These are phyloP conservation scores for Nicotiana tomentosiformis DNA, from an alignment of 257 asterid genomes.

Conservation along the genomic window DNA sequence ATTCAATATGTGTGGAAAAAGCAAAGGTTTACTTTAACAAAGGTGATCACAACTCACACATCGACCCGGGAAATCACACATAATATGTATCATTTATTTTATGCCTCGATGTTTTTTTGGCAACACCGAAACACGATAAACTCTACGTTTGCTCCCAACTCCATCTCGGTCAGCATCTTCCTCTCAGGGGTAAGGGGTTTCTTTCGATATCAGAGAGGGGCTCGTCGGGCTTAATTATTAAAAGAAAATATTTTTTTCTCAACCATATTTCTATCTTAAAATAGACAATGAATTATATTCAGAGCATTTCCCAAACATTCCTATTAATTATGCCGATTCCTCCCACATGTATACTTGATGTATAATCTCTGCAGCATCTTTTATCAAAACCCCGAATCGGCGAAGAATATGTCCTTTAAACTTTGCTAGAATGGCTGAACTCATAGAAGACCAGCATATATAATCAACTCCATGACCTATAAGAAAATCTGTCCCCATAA, in stretches of 20 bases:
- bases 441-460: not conserved
- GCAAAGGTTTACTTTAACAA: not conserved
- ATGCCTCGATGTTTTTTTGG: not conserved
- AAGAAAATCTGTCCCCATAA: not conserved
- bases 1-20: not conserved
- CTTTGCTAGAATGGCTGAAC: not conserved
- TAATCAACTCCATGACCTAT: not conserved
- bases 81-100: not conserved
- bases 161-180: slow-evolving; percentile 12
- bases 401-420: not conserved
- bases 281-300: not conserved
- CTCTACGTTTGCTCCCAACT: slow-evolving; percentile 3
- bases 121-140: slow-evolving; percentile 5
- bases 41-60: not conserved
- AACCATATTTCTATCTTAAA: not conserved
- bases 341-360: not conserved
- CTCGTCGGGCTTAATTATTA: not conserved
- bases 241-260: not conserved
- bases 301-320: not conserved
- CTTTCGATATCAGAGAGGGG: not conserved
- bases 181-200: not conserved
- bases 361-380: not conserved
- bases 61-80: not conserved
- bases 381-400: not conserved
- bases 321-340: not conserved